Evolutionary conservation across 768 basidiomycete genomes (phyloP).

Genomic region (Trametopsis cervina): DNA sequence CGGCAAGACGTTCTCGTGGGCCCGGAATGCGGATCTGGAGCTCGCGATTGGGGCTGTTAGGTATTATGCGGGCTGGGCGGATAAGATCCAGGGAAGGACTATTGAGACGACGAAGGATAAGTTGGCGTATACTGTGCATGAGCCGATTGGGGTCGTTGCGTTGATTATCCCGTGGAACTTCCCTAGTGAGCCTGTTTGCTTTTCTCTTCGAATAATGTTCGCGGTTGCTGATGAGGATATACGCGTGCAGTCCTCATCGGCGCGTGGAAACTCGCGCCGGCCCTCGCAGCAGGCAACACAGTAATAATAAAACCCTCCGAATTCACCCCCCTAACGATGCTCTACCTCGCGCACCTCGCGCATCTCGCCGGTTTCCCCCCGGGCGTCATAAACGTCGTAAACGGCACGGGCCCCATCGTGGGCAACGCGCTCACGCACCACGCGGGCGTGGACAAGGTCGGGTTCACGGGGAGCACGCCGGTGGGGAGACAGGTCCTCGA

Average conservation of each 20-base stretch:
- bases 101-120: constrained; percentile 52
- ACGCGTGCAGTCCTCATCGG: constrained; percentile 39
- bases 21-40: constrained; percentile 42
- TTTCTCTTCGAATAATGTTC: background rate
- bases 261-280: constrained; percentile 56
- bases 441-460: constrained; percentile 54
- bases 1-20: constrained; percentile 48
- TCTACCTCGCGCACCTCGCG: constrained; percentile 37
- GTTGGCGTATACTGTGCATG: constrained; percentile 53
- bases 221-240: background rate
- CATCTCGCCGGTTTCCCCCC: constrained; percentile 55
- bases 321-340: constrained; percentile 51
- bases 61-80: constrained; percentile 92
- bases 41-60: constrained; percentile 44
- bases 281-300: constrained; percentile 55
- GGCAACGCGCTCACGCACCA: constrained; percentile 53
- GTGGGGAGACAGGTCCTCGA: constrained; percentile 60
- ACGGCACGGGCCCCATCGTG: constrained; percentile 46
- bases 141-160: constrained; percentile 50
- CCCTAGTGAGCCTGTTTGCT: constrained; percentile 29
- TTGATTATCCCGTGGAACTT: constrained; percentile 69
- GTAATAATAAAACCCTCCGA: constrained; percentile 65
- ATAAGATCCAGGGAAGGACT: constrained; percentile 73
- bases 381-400: constrained; percentile 56
- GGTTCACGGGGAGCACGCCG: constrained; percentile 66